phyloP scores from a whole-genome alignment of 139 green algal species.

The Chlamydomonas sphaeroides region DNA sequence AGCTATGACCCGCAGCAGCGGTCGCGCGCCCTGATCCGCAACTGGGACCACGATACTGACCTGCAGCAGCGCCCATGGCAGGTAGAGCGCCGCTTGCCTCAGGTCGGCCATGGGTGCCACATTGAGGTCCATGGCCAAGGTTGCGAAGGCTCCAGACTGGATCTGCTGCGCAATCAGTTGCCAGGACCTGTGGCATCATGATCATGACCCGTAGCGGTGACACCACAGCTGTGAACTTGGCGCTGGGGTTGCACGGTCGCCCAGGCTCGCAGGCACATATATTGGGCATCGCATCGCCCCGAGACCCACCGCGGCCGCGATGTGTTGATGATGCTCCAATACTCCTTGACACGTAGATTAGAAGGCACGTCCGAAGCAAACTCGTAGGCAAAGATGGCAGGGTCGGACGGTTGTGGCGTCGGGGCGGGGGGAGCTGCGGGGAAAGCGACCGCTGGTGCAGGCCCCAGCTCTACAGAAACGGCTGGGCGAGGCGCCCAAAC shows the following conservation, averaged over 20 bases:
- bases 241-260: too few species aligned
- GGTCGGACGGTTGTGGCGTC: too few species aligned
- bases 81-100: conserved; percentile 36
- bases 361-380: conserved; percentile 31
- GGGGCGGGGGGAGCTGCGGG: too few species aligned
- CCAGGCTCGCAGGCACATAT: not conserved
- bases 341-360: conserved; percentile 44
- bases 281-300: too few species aligned
- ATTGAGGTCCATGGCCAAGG: conserved; percentile 7
- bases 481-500: too few species aligned
- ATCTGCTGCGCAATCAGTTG: conserved; percentile 44
- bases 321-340: conserved; percentile 36
- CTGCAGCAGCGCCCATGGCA: conserved; percentile 51
- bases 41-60: too few species aligned
- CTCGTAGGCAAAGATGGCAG: too few species aligned
- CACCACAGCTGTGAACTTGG: not conserved
- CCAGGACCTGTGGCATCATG: not conserved
- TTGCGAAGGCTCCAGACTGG: not conserved
- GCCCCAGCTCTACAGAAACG: too few species aligned
- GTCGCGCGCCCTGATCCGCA: too few species aligned
- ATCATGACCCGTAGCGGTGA: not conserved
- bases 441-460: too few species aligned
- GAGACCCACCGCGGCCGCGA: not conserved
- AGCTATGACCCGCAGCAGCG: too few species aligned
- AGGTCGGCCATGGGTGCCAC: conserved; percentile 38